Conservation (phyloP, 495 filamentous ascomycete genomes). For the Elasticomyces elasticus region DNA sequence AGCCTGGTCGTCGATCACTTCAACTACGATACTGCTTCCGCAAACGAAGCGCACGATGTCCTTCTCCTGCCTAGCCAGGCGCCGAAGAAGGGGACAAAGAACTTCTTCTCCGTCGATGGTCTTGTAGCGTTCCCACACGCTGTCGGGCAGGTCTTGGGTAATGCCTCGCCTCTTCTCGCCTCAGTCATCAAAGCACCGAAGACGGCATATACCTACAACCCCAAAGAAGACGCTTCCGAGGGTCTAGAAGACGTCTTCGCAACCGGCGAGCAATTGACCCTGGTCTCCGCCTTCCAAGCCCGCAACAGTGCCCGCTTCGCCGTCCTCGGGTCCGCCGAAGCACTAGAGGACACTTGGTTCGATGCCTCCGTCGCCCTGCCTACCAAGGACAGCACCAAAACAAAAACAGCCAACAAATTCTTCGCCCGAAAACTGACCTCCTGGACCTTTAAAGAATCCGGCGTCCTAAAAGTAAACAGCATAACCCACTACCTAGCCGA, state of each 20-base stretch:
- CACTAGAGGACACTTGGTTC: slow-evolving; percentile 85
- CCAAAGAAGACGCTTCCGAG: slow-evolving; percentile 66
- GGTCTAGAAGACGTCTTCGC: slow-evolving; percentile 71
- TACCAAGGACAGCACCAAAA: slow-evolving; percentile 32
- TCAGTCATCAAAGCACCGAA: slow-evolving; percentile 71
- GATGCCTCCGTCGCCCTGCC: slow-evolving; percentile 62
- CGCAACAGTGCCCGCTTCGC: slow-evolving; percentile 88
- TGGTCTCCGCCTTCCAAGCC: slow-evolving; percentile 77
- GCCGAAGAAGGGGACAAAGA: slow-evolving; percentile 53
- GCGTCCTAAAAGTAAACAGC: slow-evolving; percentile 75
- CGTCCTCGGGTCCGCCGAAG: slow-evolving; percentile 74
- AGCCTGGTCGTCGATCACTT: slow-evolving; percentile 88
- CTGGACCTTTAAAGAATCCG: slow-evolving; percentile 92
- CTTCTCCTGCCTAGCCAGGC: slow-evolving; percentile 61
- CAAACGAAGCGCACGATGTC: slow-evolving; percentile 78
- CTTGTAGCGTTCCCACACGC: slow-evolving; percentile 71
- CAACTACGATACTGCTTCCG: slow-evolving; percentile 71
- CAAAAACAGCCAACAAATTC: slow-evolving; percentile 65
- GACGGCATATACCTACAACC: slow-evolving; percentile 89
- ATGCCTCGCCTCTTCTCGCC: slow-evolving; percentile 58
- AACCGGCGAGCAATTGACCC: slow-evolving; percentile 66
- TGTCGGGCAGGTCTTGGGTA: slow-evolving; percentile 71
- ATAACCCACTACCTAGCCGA: slow-evolving; percentile 70
- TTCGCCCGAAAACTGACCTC: slow-evolving; percentile 74
- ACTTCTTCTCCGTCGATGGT: slow-evolving; percentile 64